Evolutionary conservation across 352 stramenopile species (phyloP).

Genomic region (Phytophthora capsici): DNA sequence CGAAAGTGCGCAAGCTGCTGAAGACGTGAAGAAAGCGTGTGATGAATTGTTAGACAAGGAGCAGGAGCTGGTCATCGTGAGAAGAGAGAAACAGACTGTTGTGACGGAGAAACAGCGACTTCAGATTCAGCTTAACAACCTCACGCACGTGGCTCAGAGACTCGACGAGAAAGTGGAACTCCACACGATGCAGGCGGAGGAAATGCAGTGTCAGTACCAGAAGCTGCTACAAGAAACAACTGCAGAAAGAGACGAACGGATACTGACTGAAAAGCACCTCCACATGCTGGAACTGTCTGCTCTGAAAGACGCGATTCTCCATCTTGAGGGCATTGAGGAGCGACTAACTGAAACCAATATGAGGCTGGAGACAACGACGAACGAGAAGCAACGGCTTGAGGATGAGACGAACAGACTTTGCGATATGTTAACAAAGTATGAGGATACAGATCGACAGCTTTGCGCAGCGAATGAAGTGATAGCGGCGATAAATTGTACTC

Average conservation of each 20-base stretch:
- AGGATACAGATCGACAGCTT: slow-evolving; percentile 24
- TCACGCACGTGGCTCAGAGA: slow-evolving; percentile 29
- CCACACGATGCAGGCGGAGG: slow-evolving; percentile 51
- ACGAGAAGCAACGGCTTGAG: slow-evolving; percentile 28
- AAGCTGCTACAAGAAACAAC: slow-evolving; percentile 38
- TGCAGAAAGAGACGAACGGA: slow-evolving; percentile 52
- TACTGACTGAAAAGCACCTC: slow-evolving; percentile 53
- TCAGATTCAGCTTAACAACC: slow-evolving; percentile 63
- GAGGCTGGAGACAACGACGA: slow-evolving; percentile 14
- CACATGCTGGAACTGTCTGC: slow-evolving; percentile 52
- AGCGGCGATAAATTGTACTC: slow-evolving; percentile 6
- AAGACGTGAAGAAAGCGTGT: slow-evolving; percentile 38
- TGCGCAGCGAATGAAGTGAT: slow-evolving; percentile 24
- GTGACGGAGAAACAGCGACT: slow-evolving; percentile 47
- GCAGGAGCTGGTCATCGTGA: slow-evolving; percentile 37
- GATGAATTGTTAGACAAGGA: slow-evolving; percentile 52
- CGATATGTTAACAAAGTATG: slow-evolving; percentile 12
- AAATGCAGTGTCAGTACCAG: slow-evolving; percentile 47
- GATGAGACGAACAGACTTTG: slow-evolving; percentile 13
- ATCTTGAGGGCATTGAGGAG: slow-evolving; percentile 50
- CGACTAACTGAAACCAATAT: slow-evolving; percentile 24
- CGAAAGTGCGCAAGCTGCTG: slow-evolving; percentile 46
- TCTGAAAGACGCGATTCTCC: slow-evolving; percentile 44
- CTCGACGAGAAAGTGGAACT: slow-evolving; percentile 49
- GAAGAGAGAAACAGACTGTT: slow-evolving; percentile 41